Evolutionary conservation across 192 early-diverging fungal genomes (phyloP).

Genomic region (Coemansia sp.): DNA sequence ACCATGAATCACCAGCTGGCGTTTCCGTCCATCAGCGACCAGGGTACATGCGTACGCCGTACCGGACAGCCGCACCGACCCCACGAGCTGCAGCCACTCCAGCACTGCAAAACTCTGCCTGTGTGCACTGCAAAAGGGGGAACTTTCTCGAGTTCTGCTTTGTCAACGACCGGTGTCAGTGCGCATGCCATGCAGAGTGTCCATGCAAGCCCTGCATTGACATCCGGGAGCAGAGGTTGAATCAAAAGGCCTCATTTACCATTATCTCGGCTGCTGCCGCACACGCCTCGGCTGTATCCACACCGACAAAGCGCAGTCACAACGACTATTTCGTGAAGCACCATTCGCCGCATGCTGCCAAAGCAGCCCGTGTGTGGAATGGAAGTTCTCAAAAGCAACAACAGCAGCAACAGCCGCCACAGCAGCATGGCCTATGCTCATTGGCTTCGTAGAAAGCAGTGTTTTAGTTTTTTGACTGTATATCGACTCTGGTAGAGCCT

Average conservation of each 20-base stretch:
- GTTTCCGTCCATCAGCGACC: neutral
- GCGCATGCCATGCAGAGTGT: constrained; percentile 33
- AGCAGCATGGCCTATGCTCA: constrained; percentile 12
- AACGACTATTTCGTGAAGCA: neutral
- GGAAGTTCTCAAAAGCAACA: neutral
- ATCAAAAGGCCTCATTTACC: neutral
- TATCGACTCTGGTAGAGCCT: neutral
- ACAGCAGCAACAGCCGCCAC: constrained; percentile 4
- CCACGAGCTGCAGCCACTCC: neutral
- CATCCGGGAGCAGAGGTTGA: constrained; percentile 23
- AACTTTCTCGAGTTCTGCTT: constrained; percentile 51
- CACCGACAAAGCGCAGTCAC: neutral
- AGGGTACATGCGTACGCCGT: neutral
- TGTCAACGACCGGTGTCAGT: constrained; percentile 25
- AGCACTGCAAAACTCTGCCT: neutral
- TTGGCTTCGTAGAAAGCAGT: constrained; percentile 6
- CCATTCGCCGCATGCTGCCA: constrained; percentile 1
- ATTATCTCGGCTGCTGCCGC: neutral
- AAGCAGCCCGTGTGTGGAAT: constrained; percentile 5
- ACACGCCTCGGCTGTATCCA: neutral
- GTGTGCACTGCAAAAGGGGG: constrained; percentile 38
- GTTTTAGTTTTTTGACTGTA: constrained; percentile 1
- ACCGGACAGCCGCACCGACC: neutral
- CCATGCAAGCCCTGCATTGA: constrained; percentile 45
- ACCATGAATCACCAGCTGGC: neutral